Conservation (phyloP, 495 filamentous ascomycete species). For the Lophium mytilinum region DNA sequence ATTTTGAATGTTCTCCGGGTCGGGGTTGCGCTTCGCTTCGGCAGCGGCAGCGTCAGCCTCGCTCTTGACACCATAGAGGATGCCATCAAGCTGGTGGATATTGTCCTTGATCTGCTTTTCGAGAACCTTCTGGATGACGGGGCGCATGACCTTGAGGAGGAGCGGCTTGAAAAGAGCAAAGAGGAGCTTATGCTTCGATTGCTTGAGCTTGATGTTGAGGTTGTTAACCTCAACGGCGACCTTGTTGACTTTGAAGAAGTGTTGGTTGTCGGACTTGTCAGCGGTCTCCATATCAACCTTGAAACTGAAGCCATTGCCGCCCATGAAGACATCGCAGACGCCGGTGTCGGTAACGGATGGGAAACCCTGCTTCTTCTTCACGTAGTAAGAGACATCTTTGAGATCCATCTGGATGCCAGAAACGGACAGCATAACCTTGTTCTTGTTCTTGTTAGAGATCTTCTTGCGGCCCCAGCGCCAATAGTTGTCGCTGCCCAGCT, state of each 20-base stretch:
- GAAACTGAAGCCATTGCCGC: slow-evolving; percentile 82
- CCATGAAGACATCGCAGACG: slow-evolving; percentile 83
- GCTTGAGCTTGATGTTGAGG: slow-evolving; percentile 80
- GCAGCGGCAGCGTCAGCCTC: slow-evolving; percentile 69
- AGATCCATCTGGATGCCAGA: slow-evolving; percentile 87
- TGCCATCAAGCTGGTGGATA: slow-evolving; percentile 59
- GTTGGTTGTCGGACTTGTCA: slow-evolving; percentile 62
- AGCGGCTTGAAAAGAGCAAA: slow-evolving; percentile 85
- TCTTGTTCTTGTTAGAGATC: slow-evolving; percentile 67
- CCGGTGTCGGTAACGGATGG: slow-evolving; percentile 82
- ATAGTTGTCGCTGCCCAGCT: slow-evolving; percentile 89
- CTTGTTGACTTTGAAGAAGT: slow-evolving; percentile 92
- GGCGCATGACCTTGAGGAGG: slow-evolving; percentile 73
- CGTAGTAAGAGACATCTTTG: slow-evolving; percentile 83
- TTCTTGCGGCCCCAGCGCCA: slow-evolving; percentile 90
- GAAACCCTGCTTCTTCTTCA: slow-evolving; percentile 95
- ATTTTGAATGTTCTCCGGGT: slow-evolving; percentile 72
- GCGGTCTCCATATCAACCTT: slow-evolving; percentile 82
- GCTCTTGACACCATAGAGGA: slow-evolving; percentile 65
- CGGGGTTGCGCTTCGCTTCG: slow-evolving; percentile 49
- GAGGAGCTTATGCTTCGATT: slow-evolving; percentile 89
- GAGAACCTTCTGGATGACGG: slow-evolving; percentile 73
- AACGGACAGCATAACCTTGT: slow-evolving; percentile 74
- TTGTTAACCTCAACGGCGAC: slow-evolving; percentile 77
- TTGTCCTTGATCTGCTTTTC: slow-evolving; percentile 81